A percentile compares a stretch with the other conserved stretches of the same genome.
Evolutionary conservation across 78 protist genomes (phyloP).

Genomic region (Blattamonas nauphoetae): DNA sequence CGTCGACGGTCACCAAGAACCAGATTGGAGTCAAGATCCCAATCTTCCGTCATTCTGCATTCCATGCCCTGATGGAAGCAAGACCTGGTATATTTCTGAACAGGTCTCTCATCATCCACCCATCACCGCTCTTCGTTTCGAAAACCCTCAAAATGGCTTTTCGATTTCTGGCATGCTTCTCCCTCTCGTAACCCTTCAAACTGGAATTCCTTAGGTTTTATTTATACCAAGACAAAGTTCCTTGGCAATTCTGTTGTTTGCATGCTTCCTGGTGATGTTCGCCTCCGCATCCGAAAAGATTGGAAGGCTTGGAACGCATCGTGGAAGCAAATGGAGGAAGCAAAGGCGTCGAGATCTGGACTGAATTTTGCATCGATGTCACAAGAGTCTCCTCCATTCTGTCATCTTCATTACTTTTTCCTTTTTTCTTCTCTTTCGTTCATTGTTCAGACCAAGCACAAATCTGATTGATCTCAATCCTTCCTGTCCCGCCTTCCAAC

Average conservation of each 20-base stretch:
- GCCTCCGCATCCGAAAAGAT: background rate
- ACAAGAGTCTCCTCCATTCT: conserved; percentile 57
- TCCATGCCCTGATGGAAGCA: too few species aligned
- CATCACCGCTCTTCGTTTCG: conserved; percentile 55
- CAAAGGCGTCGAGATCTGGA: conserved; percentile 25
- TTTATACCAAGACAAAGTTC: conserved; percentile 46
- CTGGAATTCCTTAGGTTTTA: background rate
- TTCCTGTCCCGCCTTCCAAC: background rate
- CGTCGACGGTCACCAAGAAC: too few species aligned
- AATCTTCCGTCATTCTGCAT: conserved; percentile 1
- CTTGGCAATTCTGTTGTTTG: conserved; percentile 44
- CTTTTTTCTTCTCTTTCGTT: conserved; percentile 15
- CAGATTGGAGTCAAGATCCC: background rate
- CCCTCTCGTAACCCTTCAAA: background rate
- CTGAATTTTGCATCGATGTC: conserved; percentile 51
- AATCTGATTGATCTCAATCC: background rate
- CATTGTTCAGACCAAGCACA: background rate
- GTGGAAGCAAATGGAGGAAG: conserved; percentile 48
- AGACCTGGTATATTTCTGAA: conserved; percentile 32
- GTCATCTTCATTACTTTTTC: conserved; percentile 54
- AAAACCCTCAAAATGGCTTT: conserved; percentile 51
- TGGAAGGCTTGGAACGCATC: conserved; percentile 29
- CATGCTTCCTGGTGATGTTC: background rate
- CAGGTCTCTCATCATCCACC: conserved; percentile 93
- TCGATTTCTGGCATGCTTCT: conserved; percentile 17